Evolutionary conservation across 345 rosid genomes (phyloP), one percentile per base, ranked within the genome.

Genomic region (Hibiscus tridactylites): DNA sequence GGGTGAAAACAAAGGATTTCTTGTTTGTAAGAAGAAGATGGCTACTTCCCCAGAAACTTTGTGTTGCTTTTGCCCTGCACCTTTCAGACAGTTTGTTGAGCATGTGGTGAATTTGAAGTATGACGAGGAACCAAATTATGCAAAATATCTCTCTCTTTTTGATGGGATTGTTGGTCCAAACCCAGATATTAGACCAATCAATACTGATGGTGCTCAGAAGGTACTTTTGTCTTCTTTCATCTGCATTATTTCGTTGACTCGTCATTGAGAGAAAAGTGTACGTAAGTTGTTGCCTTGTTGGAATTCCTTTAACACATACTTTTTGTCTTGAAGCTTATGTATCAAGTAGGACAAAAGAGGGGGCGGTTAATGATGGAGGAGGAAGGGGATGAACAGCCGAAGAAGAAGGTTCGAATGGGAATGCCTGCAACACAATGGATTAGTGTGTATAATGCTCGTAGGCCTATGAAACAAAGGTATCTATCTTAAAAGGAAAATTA

Each of bases 371-470:
- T 88, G 44, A 88, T 88, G 81, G 99, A 88, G 67, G 96, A 88
- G 53, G 99, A 94, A 73, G 97, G 87, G 24, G 95, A 91, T 76
- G 97, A 92, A 74, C 99, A 91, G 69, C 90, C 96, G 65, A 94
- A 94, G 88, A 90, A 90, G 74, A 94, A 91, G 83, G 82, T 94
- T 69, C 86, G 99, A 52, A 85, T 94, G 91, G 99, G 99, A 70
- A 91, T 92, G 99, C 99, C 99, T 64, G 93, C 97, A 77, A 89
- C 91, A 35, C 99, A 94, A 76, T 94, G 99, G 99, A 94, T 94
- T 75, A 94, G 97, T 77, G 82, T 92, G 50, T 94, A 94, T 81
- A 94, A 84, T 85, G 97, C 99, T 71, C 92, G 92, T 73, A 91
- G 93, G 72, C 97, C 98, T 13, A 94, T 94, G 97, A 94, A 88